A percentile compares a stretch with the other conserved stretches of the same genome.
phyloP scores from a whole-genome alignment of 192 early-diverging fungal genomes.

The Linnemannia schmuckeri region DNA sequence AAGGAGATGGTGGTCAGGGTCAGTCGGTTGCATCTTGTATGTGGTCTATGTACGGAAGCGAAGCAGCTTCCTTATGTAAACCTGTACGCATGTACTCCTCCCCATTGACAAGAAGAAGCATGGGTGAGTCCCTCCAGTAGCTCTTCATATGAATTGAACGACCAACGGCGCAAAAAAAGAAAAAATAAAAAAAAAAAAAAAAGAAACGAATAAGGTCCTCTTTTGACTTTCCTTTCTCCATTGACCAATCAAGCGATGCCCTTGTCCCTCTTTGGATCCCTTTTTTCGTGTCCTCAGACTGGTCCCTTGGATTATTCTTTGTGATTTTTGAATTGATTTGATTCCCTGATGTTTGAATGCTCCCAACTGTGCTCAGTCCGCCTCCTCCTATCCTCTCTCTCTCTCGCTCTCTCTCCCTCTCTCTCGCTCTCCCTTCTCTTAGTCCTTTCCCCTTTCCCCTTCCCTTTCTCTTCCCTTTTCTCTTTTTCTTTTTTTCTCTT shows the following conservation, averaged over 20 bases:
- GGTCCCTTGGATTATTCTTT: no score
- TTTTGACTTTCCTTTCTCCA: not conserved
- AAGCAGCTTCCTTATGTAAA: no score
- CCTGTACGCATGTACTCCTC: no score
- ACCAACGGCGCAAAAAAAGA: not conserved
- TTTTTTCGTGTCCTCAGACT: not conserved
- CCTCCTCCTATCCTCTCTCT: not conserved
- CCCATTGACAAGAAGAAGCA: no score
- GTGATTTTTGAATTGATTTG: no score
- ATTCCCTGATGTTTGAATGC: not conserved
- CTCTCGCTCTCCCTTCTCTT: slow-evolving; percentile 13
- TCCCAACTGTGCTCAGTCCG: not conserved
- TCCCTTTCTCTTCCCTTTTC: not conserved
- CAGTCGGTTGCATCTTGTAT: not conserved
- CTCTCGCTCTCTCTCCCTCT: not conserved
- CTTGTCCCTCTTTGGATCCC: not conserved
- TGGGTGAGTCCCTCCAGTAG: no score
- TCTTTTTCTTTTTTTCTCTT: slow-evolving; percentile 7
- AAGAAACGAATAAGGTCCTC: not conserved
- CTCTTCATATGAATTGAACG: no score
- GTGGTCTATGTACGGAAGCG: not conserved
- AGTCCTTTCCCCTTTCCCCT: not conserved
- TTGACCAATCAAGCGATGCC: not conserved
- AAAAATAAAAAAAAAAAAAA: not conserved
- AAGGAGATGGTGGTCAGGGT: not conserved